Evolutionary conservation across 2,329 filamentous ascomycete species (phyloP).

Genomic region (Bipolaris cookei): DNA sequence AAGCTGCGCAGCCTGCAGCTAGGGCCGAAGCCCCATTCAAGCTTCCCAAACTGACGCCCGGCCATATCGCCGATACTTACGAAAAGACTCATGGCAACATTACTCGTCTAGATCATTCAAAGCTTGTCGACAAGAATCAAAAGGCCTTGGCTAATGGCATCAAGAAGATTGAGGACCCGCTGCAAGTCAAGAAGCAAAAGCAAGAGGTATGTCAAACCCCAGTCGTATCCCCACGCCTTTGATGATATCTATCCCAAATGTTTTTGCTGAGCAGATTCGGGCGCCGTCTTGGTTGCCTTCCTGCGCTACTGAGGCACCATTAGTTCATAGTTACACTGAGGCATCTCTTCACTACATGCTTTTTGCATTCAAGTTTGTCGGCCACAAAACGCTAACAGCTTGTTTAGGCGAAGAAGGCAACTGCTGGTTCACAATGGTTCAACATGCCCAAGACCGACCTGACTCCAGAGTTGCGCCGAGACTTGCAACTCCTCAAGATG

Average conservation of each 20-base stretch:
- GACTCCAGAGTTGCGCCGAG: conserved; percentile 84
- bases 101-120: conserved; percentile 60
- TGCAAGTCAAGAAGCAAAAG: conserved; percentile 53
- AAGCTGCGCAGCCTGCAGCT: conserved; percentile 41
- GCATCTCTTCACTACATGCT: conserved; percentile 25
- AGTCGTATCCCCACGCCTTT: conserved; percentile 52
- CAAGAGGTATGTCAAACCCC: conserved; percentile 57
- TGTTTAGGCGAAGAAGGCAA: conserved; percentile 63
- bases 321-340: conserved; percentile 80
- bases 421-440: conserved; percentile 85
- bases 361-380: conserved; percentile 15
- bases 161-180: conserved; percentile 61
- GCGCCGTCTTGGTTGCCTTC: conserved; percentile 81
- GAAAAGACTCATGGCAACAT: conserved; percentile 60
- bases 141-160: conserved; percentile 56
- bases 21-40: conserved; percentile 46
- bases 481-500: conserved; percentile 89
- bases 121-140: conserved; percentile 57
- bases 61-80: conserved; percentile 59
- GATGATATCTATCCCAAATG: conserved; percentile 79
- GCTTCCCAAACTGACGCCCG: conserved; percentile 59
- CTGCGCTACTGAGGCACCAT: conserved; percentile 71
- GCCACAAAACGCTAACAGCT: conserved; percentile 29
- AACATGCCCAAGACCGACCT: conserved; percentile 83
- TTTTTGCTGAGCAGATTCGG: conserved; percentile 72